phyloP scores from a whole-genome alignment of 257 asterid genomes.

The Apocynum venetum region DNA sequence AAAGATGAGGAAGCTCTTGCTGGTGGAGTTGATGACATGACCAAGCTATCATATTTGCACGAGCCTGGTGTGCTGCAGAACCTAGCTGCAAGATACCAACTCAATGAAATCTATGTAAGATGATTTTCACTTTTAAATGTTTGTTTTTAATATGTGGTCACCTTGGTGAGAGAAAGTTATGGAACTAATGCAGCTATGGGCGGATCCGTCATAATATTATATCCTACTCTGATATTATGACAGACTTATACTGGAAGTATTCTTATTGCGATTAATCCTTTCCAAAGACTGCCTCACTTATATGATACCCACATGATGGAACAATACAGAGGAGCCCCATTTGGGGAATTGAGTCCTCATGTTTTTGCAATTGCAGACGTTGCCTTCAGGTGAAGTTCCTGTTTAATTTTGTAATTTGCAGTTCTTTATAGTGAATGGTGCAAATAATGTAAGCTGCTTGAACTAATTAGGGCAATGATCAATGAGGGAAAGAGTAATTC shows the following conservation, averaged over 20 bases:
- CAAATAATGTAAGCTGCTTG: constrained; percentile 23
- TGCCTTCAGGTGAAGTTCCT: constrained; percentile 65
- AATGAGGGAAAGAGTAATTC: constrained; percentile 90
- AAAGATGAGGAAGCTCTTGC: constrained; percentile 94
- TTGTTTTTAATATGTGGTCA: constrained; percentile 14
- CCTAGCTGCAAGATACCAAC: constrained; percentile 83
- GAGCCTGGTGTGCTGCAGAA: constrained; percentile 97
- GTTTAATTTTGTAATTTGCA: constrained; percentile 1
- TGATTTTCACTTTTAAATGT: constrained; percentile 16
- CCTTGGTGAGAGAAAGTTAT: constrained; percentile 19
- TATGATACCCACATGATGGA: constrained; percentile 88
- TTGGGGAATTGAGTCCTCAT: constrained; percentile 92
- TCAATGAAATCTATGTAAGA: constrained; percentile 87
- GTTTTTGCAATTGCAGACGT: constrained; percentile 96
- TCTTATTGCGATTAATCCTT: constrained; percentile 97
- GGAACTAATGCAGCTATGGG: constrained; percentile 19
- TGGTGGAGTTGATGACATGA: constrained; percentile 98
- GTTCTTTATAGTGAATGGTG: constrained; percentile 18
- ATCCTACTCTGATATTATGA: constrained; percentile 31
- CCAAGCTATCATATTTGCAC: constrained; percentile 89
- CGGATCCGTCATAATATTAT: constrained; percentile 24
- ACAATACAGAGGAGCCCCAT: constrained; percentile 91
- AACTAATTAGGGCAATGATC: constrained; percentile 69
- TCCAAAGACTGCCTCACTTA: constrained; percentile 93
- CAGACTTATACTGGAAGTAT: constrained; percentile 99